phyloP scores from a whole-genome alignment of 345 rosid species.

The Dipteronia sinensis region DNA sequence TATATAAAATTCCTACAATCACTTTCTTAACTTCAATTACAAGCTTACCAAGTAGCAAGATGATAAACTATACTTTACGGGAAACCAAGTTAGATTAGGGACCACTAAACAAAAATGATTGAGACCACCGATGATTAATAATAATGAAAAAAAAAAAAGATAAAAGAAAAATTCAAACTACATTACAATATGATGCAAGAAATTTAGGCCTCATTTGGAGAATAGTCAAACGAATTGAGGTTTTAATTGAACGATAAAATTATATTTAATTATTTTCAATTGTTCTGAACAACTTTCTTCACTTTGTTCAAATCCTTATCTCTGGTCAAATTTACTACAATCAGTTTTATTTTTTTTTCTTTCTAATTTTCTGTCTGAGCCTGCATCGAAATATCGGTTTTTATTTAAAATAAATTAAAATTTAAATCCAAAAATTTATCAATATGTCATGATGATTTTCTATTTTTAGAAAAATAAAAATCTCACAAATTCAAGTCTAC shows the following conservation, averaged over 20 bases:
- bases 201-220: not conserved
- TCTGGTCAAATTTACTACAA: not conserved
- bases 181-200: conserved; percentile 3
- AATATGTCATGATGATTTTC: not conserved
- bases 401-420: not conserved
- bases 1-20: conserved; percentile 9
- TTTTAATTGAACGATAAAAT: conserved; percentile 3
- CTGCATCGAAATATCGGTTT: not conserved
- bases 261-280: not conserved
- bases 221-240: not conserved
- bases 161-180: conserved; percentile 16
- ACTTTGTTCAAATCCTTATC: not conserved
- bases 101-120: not conserved
- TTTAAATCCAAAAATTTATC: not conserved
- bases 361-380: not conserved
- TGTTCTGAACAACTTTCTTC: not conserved
- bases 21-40: conserved; percentile 6
- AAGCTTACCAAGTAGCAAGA: not conserved
- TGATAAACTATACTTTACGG: not conserved
- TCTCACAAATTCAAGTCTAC: not conserved
- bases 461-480: not conserved
- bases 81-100: conserved; percentile 7
- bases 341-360: not conserved
- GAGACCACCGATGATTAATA: not conserved
- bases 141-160: not conserved